Evolutionary conservation across 2,329 filamentous ascomycete species (phyloP), one percentile per base, ranked within the genome.

Genomic region (Spiromastix sp.): DNA sequence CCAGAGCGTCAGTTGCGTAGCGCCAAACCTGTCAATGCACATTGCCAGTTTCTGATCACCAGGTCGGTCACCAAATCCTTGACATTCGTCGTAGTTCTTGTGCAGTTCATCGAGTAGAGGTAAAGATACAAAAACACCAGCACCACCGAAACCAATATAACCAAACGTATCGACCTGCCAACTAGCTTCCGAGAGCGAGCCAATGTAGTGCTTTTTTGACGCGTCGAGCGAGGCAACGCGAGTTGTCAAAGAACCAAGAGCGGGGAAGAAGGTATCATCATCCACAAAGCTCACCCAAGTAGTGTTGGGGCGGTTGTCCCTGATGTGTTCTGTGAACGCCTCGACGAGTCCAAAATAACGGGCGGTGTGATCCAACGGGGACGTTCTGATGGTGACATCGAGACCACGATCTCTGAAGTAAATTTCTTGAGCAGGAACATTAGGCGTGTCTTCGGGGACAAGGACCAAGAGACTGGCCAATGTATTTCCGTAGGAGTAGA

Each of bases 41-140:
- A 63, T 57, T 22, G 55, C 55, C 15, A 63, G 51, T 44, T 63
- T 63, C 52, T 64, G 60, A 38, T 64, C 61, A 46, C 60, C 60
- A 7, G 59, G 59, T 40, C 61, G 59, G 38, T 61, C 57, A 22
- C 59, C 56, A 54, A 56, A 59, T 4, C 56, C 55, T 45, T 61
- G 58, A 42, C 61, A 64, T 39, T 58, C 56, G 25, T 62, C 58
- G 42, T 63, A 64, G 35, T 55, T 49, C 19, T 49, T 44, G 42
- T 55, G 52, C 20, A 64, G 44, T 15, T 53, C 49, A 30, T 61
- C 55, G 11, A 64, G 47, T 19, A 64, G 45, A 6, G 60, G 57
- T 38, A 50, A 55, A 8, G 61, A 64, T 11, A 64, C 52, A 30
- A 64, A 63, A 15, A 63, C 58, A 46, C 61, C 61, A n/a, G 56